A percentile compares a stretch with the other conserved stretches of the same genome.
These are phyloP conservation scores for Pichia kudriavzevii DNA, from an alignment of 1,139 yeast species.

Conservation along the genomic window DNA sequence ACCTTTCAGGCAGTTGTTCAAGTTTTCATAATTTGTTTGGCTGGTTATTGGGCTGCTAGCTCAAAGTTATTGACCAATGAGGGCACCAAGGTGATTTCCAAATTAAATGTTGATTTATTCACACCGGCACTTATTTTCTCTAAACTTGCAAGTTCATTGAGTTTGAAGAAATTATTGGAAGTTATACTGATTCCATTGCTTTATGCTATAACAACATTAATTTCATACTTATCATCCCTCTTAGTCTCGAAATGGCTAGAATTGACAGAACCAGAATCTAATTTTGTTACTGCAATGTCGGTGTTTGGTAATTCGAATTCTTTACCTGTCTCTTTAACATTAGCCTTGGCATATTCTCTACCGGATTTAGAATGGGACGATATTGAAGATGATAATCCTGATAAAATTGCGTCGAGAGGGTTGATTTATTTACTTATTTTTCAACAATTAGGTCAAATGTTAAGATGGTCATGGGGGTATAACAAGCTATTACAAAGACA, in stretches of 20 bases:
- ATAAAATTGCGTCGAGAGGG: constrained; percentile 74
- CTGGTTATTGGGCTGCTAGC: constrained; percentile 65
- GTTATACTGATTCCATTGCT: constrained; percentile 68
- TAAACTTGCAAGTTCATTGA: constrained; percentile 68
- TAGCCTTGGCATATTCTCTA: constrained; percentile 62
- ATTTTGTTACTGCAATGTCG: constrained; percentile 84
- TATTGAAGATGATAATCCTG: constrained; percentile 54
- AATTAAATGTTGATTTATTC: constrained; percentile 68
- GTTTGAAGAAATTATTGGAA: constrained; percentile 59
- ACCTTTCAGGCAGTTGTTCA: constrained; percentile 76
- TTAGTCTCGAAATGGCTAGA: constrained; percentile 39
- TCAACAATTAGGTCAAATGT: constrained; percentile 78
- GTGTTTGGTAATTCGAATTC: constrained; percentile 82
- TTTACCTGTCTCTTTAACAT: constrained; percentile 69
- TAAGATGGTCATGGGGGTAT: constrained; percentile 92
- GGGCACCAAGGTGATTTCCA: constrained; percentile 60
- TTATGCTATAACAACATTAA: constrained; percentile 55
- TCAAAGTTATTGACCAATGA: constrained; percentile 49
- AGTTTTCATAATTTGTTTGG: constrained; percentile 63
- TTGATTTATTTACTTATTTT: constrained; percentile 68
- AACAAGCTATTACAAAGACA: constrained; percentile 55
- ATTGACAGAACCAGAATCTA: constrained; percentile 57
- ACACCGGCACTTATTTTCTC: constrained; percentile 81
- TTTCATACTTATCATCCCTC: constrained; percentile 50
- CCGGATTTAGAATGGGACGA: constrained; percentile 74